Evolutionary conservation across 805 yeast genomes (phyloP).

Genomic region (Myxozyma monticola): DNA sequence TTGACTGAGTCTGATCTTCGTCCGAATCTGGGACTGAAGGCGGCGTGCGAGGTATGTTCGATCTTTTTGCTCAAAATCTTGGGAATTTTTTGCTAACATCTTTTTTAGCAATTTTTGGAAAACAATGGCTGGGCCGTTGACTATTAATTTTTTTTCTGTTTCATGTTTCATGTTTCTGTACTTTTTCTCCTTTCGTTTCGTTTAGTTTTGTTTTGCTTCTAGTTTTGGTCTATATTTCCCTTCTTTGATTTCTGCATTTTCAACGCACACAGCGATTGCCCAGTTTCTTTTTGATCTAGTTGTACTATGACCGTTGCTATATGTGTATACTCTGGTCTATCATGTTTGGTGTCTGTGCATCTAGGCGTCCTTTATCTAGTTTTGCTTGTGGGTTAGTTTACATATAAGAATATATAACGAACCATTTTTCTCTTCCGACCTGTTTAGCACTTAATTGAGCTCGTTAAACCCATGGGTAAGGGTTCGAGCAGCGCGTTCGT

Average conservation of each 20-base stretch:
- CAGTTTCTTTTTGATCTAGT: not conserved
- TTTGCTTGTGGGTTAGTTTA: too few species aligned
- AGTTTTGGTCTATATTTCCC: too few species aligned
- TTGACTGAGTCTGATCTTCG: conserved; percentile 41
- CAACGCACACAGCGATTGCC: not conserved
- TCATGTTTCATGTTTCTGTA: not conserved
- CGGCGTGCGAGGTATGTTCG: conserved; percentile 40
- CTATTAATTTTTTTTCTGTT: conserved; percentile 9
- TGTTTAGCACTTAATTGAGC: too few species aligned
- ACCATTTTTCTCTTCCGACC: too few species aligned
- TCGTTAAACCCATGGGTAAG: too few species aligned
- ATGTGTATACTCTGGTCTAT: not conserved
- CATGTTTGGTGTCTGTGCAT: too few species aligned
- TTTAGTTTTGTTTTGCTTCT: not conserved
- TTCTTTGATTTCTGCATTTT: not conserved
- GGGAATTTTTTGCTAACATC: not conserved
- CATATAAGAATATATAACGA: too few species aligned
- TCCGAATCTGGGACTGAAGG: conserved; percentile 46
- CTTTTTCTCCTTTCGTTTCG: not conserved
- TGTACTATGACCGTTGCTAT: not conserved
- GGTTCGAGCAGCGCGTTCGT: too few species aligned
- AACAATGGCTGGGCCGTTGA: conserved; percentile 35
- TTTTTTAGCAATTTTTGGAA: conserved; percentile 22
- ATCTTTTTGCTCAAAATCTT: too few species aligned
- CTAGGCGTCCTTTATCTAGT: too few species aligned